Evolutionary conservation across 148 eudicot genomes (phyloP).

Genomic region (Chenopodium formosanum): DNA sequence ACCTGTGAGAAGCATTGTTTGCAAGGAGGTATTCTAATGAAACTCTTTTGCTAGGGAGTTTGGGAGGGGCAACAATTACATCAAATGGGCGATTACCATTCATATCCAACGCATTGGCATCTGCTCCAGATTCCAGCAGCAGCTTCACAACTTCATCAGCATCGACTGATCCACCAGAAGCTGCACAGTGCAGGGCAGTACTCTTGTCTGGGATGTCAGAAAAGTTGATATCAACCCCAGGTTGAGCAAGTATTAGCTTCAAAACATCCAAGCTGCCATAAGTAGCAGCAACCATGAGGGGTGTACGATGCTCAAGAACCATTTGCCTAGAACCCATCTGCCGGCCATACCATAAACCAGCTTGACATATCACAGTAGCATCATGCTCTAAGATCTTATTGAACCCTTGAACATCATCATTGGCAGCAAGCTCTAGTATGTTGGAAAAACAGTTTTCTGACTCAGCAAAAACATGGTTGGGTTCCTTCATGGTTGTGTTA

Average conservation of each 20-base stretch:
- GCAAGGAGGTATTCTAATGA: conserved; percentile 53
- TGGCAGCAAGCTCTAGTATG: conserved; percentile 66
- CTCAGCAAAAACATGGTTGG: conserved; percentile 34
- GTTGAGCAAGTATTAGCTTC: conserved; percentile 48
- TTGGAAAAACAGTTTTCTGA: conserved; percentile 41
- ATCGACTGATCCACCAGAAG: conserved; percentile 63
- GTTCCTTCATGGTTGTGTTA: conserved; percentile 27
- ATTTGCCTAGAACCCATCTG: conserved; percentile 55
- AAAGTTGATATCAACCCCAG: conserved; percentile 54
- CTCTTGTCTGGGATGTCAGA: conserved; percentile 52
- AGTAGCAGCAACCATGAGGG: conserved; percentile 73
- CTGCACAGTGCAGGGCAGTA: conserved; percentile 83
- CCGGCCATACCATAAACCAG: conserved; percentile 60
- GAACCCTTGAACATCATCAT: conserved; percentile 57
- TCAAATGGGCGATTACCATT: conserved; percentile 57
- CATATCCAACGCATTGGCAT: conserved; percentile 47
- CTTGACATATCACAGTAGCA: conserved; percentile 37
- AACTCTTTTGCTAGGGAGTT: conserved; percentile 42
- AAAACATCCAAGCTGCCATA: conserved; percentile 63
- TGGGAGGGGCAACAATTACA: conserved; percentile 66
- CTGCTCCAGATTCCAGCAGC: conserved; percentile 65
- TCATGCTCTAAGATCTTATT: conserved; percentile 35
- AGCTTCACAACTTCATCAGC: conserved; percentile 59
- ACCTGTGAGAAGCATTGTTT: conserved; percentile 37
- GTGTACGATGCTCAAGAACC: conserved; percentile 62